Base-by-base conservation (phyloP, 1,284 basidiomycete species). In the Bondarzewia mesenterica region DNA sequence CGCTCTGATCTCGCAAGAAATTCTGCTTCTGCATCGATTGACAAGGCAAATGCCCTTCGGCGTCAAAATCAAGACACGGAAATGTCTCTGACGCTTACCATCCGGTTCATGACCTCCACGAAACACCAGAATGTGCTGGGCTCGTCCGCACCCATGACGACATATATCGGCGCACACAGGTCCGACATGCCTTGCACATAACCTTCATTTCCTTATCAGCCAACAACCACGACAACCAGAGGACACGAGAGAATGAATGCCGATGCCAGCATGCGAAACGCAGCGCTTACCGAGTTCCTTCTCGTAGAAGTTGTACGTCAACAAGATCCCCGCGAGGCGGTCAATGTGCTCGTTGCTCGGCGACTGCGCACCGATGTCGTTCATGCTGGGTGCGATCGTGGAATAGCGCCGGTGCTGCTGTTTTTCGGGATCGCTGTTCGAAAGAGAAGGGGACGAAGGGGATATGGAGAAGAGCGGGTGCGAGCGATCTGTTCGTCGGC, bases 101-200 rank as follows among this genome's bases (percentile, higher is more conserved):
- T 95, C 43, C 90, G 83, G 58, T 90, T 77, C 96, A 99, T 99
- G 49, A 96, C 78, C 52, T 87, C 82, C 18, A 90, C 92, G 61
- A 99, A 93, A 60, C 90, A 93, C 93, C 93, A 97, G 66, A 96
- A 99, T 0, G 91, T 91, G 62, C 87, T 68, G 41, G 86, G 88
- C 60, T 96, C 91, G 57, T 97, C 89, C 12, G 82, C 89, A 45
- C 80, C 84, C 74, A 91, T 88, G 5, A 95, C 89, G 25, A 96
- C 83, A 63, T 97, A 99, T 20, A 98, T 72, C 6, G 95, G 95
- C 2, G 91, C 86, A 58, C 93, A 91, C 5, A 99, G 77, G 63
- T 99, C 96, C 2, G 90, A 94, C 96, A 99, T 99, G 26, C 96
- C 93, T 69, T 97, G 89, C 3, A 93, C 93, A 61, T 95, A 93